A percentile compares a stretch with the other conserved stretches of the same genome.
These are phyloP conservation scores for Herpotrichia juniperi DNA, from an alignment of 2,329 filamentous ascomycete genomes.

Conservation along the genomic window DNA sequence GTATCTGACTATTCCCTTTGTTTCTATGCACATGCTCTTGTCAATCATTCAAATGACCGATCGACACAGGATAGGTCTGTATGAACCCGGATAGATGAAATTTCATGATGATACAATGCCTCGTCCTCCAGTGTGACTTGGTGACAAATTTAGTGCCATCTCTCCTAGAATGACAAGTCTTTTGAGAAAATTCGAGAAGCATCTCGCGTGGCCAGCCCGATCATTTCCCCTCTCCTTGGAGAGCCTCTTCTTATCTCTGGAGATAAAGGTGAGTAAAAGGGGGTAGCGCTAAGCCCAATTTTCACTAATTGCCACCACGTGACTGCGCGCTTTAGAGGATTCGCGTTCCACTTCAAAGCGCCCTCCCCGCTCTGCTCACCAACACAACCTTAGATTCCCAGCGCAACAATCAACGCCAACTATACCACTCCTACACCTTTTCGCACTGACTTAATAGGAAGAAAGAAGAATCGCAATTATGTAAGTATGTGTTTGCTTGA, in stretches of 20 bases:
- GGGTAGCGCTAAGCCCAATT: slow-evolving; percentile 6
- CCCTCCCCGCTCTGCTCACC: slow-evolving; percentile 6
- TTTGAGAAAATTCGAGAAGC: too few species aligned
- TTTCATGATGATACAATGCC: too few species aligned
- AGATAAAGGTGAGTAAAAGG: slow-evolving; percentile 3
- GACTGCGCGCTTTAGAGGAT: slow-evolving; percentile 23
- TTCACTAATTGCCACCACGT: slow-evolving; percentile 38
- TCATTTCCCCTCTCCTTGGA: too few species aligned
- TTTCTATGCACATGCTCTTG: too few species aligned
- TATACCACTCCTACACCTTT: background rate
- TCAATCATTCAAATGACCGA: too few species aligned
- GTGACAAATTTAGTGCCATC: too few species aligned
- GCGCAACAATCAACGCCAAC: slow-evolving; percentile 3
- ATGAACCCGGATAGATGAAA: too few species aligned
- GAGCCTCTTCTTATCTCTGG: background rate
- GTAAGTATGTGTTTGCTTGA: slow-evolving; percentile 16
- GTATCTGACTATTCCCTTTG: too few species aligned
- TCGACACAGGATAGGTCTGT: too few species aligned
- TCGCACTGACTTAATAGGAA: background rate
- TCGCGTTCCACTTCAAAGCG: background rate
- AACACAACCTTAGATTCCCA: background rate
- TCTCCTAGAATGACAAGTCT: too few species aligned
- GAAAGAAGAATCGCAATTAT: slow-evolving; percentile 13
- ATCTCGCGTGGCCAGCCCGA: too few species aligned
- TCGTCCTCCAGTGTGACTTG: too few species aligned